Base-by-base conservation (phyloP, 805 yeast species). In the Kazachstania africana region DNA sequence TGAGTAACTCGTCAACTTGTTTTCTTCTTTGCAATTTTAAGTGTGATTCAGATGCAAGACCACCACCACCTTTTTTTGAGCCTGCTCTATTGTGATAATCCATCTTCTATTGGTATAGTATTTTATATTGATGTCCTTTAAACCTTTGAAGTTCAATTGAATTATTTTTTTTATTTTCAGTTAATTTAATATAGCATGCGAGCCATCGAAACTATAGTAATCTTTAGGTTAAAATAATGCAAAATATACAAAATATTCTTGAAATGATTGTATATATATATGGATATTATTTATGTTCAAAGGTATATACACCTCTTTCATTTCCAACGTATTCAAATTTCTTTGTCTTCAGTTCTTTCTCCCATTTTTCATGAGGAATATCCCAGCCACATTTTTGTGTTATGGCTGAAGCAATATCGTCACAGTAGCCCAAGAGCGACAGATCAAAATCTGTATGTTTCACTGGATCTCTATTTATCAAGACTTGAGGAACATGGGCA, bases 71-170 rank as follows among this genome's bases (percentile, higher is more conserved):
- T 51, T 82, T 75, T 57, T 85, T 85, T 5, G 94, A 78, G 27
- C 95, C 95, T 3, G 81, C 93, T 46, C 95, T 60, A 43, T 80
- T 81, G 39, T 83, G 87, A 49, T 82, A 82, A 53, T 85, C 95
- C 96, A 85, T 85, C 5, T 18, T 16, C 30, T 10, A 22, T 12
- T 15, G 16, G 24, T 21, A 24, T 23, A 34, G 13, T n/a, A 26
- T 26, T 14, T 26, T 13, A 26, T 26, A n/a, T 14, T n/a, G n/a
- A n/a, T n/a, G n/a, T n/a, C n/a, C n/a, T 18, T n/a, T n/a, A n/a
- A n/a, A n/a, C n/a, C n/a, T n/a, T n/a, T n/a, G n/a, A n/a, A n/a
- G n/a, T n/a, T n/a, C n/a, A n/a, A n/a, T n/a, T n/a, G n/a, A n/a
- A n/a, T n/a, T n/a, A n/a, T n/a, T n/a, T n/a, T n/a, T n/a, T n/a